Conservation (phyloP, 2,329 filamentous ascomycete species). For the Acrodontium crateriforme region DNA sequence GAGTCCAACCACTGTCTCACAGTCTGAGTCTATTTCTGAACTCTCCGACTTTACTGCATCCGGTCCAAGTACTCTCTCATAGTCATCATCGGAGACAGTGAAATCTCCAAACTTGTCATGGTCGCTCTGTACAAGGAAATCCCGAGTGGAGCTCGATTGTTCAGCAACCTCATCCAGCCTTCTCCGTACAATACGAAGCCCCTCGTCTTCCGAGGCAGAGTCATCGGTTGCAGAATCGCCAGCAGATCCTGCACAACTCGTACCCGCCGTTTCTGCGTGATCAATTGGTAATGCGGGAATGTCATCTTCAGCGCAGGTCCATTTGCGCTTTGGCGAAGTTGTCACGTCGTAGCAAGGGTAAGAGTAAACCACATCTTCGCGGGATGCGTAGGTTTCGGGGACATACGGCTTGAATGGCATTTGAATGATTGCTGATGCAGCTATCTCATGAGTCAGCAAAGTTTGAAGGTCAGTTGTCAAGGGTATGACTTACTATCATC, state of each 20-base stretch:
- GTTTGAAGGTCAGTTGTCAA: background rate
- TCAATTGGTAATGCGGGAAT: background rate
- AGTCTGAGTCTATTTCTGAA: background rate
- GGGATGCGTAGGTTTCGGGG: conserved; percentile 13
- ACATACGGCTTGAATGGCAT: conserved; percentile 15
- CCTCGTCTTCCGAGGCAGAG: background rate
- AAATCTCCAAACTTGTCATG: background rate
- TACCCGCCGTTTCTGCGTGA: background rate
- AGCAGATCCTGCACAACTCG: background rate
- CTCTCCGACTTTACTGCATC: background rate
- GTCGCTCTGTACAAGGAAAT: background rate
- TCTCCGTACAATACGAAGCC: background rate
- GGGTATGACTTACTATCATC: conserved; percentile 26
- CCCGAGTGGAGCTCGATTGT: background rate
- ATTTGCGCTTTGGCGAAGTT: too few relatives aligned
- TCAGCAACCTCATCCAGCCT: background rate
- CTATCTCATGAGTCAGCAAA: conserved; percentile 7
- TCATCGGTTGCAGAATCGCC: background rate
- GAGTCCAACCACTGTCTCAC: background rate
- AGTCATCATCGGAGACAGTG: too few relatives aligned
- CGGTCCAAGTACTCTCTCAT: background rate
- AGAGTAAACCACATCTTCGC: conserved; percentile 6
- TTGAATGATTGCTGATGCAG: conserved; percentile 18
- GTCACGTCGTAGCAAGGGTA: conserved; percentile 5
- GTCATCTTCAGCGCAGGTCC: background rate